Conservation (phyloP, 768 basidiomycete genomes). For the Tephrocybe rancida region DNA sequence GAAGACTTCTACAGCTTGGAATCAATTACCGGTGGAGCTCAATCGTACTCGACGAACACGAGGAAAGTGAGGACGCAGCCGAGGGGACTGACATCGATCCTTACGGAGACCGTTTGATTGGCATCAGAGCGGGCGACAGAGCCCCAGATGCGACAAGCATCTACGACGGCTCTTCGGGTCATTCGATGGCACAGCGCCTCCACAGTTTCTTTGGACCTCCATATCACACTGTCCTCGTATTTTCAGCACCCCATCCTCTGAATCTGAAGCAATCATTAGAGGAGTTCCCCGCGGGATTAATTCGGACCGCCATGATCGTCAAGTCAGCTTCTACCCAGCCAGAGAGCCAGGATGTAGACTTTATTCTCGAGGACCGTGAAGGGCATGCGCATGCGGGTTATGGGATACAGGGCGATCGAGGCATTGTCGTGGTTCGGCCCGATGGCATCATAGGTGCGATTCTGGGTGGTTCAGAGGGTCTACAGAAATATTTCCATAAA, state of each 20-base stretch:
- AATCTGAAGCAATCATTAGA: not conserved
- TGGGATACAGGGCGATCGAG: slow-evolving; percentile 51
- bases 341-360: slow-evolving; percentile 2
- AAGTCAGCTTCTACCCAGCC: not conserved
- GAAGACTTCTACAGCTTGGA: slow-evolving; percentile 37
- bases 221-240: slow-evolving; percentile 36
- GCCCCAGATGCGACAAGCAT: slow-evolving; percentile 43
- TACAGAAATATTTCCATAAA: slow-evolving; percentile 11
- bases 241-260: slow-evolving; percentile 19
- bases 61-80: not conserved
- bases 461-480: slow-evolving; percentile 4
- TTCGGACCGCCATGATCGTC: not conserved
- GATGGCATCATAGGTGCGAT: slow-evolving; percentile 31
- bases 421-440: slow-evolving; percentile 40
- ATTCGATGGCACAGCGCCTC: slow-evolving; percentile 15
- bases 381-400: slow-evolving; percentile 29
- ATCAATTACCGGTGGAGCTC: slow-evolving; percentile 48
- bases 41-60: slow-evolving; percentile 35
- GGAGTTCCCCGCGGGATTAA: not conserved
- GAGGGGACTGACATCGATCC: slow-evolving; percentile 14
- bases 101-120: slow-evolving; percentile 22
- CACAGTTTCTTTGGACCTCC: slow-evolving; percentile 29
- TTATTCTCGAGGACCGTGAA: slow-evolving; percentile 24
- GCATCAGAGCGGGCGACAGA: slow-evolving; percentile 43
- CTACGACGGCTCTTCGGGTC: not conserved